Conservation (phyloP, 2,329 filamentous ascomycete genomes). For the Fusarium falciforme region DNA sequence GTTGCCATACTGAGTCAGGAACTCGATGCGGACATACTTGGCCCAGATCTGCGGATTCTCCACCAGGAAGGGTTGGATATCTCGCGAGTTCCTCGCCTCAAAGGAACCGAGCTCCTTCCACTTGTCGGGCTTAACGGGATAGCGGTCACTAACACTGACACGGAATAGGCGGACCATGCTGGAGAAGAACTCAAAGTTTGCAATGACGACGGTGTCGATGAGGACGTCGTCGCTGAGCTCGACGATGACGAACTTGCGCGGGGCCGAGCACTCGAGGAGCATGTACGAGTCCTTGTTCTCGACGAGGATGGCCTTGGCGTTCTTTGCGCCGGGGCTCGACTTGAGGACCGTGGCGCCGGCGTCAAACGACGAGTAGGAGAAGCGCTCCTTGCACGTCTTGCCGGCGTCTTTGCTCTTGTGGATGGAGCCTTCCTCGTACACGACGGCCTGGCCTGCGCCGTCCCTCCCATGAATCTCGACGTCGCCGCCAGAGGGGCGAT, state of each 20-base stretch:
- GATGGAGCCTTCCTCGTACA: conserved; percentile 53
- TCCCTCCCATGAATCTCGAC: conserved; percentile 27
- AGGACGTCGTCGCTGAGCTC: conserved; percentile 89
- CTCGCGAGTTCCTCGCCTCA: conserved; percentile 90
- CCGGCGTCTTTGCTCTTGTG: conserved; percentile 91
- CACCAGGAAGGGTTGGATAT: conserved; percentile 94
- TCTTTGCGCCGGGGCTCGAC: conserved; percentile 87
- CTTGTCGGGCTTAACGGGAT: conserved; percentile 90
- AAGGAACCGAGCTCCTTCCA: conserved; percentile 92
- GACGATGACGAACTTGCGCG: conserved; percentile 94
- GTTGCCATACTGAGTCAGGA: conserved; percentile 92
- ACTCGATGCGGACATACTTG: conserved; percentile 90
- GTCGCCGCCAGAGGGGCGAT: background rate
- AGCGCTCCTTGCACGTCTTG: conserved; percentile 96
- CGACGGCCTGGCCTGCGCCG: conserved; percentile 53
- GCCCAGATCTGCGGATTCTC: conserved; percentile 96
- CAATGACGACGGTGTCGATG: conserved; percentile 95
- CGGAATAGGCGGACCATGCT: conserved; percentile 94
- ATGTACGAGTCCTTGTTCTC: conserved; percentile 99
- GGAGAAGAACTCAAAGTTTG: conserved; percentile 99
- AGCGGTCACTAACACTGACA: conserved; percentile 92
- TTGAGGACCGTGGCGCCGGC: conserved; percentile 94
- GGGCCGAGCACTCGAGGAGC: conserved; percentile 87
- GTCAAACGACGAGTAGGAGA: conserved; percentile 98
- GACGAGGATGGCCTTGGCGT: conserved; percentile 86